Conservation (phyloP, 495 filamentous ascomycete genomes). For the Penicillium atrosanguineum region DNA sequence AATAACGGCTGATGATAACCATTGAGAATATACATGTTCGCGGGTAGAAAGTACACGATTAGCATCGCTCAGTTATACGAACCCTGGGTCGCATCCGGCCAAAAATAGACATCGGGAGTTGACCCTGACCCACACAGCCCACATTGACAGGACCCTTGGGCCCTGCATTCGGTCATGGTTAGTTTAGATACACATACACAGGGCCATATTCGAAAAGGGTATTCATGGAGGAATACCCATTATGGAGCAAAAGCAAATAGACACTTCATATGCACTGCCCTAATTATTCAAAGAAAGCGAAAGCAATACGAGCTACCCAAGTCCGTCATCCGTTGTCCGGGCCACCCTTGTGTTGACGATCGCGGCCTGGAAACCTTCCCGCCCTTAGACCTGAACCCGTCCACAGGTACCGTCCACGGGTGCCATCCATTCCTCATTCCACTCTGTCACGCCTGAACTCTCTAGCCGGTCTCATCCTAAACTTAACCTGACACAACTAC, state of each 20-base stretch:
- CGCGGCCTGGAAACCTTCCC: slow-evolving; percentile 4
- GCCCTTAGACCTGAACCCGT: neutral
- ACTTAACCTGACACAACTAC: slow-evolving; percentile 11
- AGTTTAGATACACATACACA: too few relatives aligned
- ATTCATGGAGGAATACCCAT: too few relatives aligned
- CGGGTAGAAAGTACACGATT: too few relatives aligned
- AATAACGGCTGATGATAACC: neutral
- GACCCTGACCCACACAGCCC: slow-evolving; percentile 2
- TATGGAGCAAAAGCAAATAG: too few relatives aligned
- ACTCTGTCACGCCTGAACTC: neutral
- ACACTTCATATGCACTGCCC: too few relatives aligned
- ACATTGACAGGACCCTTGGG: slow-evolving; percentile 13
- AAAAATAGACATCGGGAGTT: too few relatives aligned
- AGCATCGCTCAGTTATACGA: too few relatives aligned
- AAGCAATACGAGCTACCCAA: neutral
- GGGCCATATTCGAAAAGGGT: neutral
- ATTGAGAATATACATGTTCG: neutral
- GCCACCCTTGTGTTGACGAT: slow-evolving; percentile 21
- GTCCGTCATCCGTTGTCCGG: slow-evolving; percentile 16
- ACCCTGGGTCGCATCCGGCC: neutral
- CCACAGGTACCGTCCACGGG: neutral
- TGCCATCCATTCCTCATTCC: neutral
- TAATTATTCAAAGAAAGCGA: neutral
- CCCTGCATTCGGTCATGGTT: neutral
- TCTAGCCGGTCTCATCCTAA: neutral